These are phyloP conservation scores for Quillaja saponaria DNA, from an alignment of 306 rosid species.

Conservation along the genomic window DNA sequence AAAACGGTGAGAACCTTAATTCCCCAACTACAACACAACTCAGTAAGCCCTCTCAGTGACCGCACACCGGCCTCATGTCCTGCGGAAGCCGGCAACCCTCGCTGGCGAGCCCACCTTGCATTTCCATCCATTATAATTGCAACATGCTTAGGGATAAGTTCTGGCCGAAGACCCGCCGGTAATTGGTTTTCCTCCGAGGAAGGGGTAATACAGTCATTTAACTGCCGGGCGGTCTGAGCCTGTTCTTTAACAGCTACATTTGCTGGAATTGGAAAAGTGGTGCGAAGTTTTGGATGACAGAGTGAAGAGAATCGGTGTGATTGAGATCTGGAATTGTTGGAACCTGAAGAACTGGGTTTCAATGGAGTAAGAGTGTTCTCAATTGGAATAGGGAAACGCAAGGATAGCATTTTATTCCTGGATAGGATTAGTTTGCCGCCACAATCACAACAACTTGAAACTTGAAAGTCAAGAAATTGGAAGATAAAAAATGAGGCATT, in stretches of 20 bases:
- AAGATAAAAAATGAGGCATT: too few species aligned
- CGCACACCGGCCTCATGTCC: constrained; percentile 50
- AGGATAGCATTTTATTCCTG: too few species aligned
- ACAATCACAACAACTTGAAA: too few species aligned
- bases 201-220: constrained; percentile 3
- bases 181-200: constrained; percentile 21
- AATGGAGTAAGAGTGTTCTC: too few species aligned
- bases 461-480: too few species aligned
- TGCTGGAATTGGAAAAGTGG: not conserved
- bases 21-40: constrained; percentile 41
- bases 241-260: constrained; percentile 15
- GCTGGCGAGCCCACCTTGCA: constrained; percentile 51
- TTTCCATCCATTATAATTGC: constrained; percentile 63
- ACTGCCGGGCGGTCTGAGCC: not conserved
- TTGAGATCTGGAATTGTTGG: too few species aligned
- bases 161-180: constrained; percentile 41
- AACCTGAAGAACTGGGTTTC: too few species aligned
- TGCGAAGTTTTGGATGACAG: too few species aligned
- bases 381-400: too few species aligned
- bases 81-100: constrained; percentile 31
- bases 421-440: too few species aligned
- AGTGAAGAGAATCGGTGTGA: too few species aligned
- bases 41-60: constrained; percentile 35
- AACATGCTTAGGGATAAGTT: constrained; percentile 58
- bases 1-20: constrained; percentile 48